phyloP scores from a whole-genome alignment of 148 eudicot species.

The Camellia japonica region DNA sequence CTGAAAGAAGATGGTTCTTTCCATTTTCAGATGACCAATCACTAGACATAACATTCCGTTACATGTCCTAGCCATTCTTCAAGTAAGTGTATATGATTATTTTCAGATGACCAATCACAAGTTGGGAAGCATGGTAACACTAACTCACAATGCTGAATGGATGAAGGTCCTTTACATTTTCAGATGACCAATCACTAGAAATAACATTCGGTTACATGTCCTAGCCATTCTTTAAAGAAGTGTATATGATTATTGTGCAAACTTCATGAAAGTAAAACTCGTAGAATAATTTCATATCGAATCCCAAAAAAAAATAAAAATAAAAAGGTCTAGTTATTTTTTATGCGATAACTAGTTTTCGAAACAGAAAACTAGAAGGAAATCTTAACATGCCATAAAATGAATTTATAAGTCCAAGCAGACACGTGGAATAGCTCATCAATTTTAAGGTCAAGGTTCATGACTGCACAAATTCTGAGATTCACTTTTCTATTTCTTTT shows the following conservation, averaged over 20 bases:
- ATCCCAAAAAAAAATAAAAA: neutral
- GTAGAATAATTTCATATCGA: neutral
- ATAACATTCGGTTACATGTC: neutral
- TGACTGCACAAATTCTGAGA: neutral
- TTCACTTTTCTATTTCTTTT: slow-evolving; percentile 1
- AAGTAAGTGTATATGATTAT: too few species aligned
- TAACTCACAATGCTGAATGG: neutral
- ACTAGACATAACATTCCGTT: slow-evolving; percentile 3
- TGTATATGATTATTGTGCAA: neutral
- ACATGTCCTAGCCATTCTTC: neutral
- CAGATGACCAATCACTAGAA: neutral
- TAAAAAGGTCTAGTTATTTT: too few species aligned
- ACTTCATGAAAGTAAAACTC: neutral
- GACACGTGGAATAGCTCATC: neutral
- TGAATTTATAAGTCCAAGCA: slow-evolving; percentile 1
- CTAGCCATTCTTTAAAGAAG: neutral
- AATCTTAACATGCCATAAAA: neutral
- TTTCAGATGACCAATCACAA: slow-evolving; percentile 13
- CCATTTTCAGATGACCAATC: neutral
- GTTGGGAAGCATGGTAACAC: slow-evolving; percentile 8
- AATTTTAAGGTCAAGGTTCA: neutral
- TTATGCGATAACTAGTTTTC: neutral
- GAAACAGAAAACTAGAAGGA: neutral
- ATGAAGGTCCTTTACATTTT: neutral
- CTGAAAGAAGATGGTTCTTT: neutral